Conservation (phyloP, 805 yeast species). For the Saturnispora ahearnii region DNA sequence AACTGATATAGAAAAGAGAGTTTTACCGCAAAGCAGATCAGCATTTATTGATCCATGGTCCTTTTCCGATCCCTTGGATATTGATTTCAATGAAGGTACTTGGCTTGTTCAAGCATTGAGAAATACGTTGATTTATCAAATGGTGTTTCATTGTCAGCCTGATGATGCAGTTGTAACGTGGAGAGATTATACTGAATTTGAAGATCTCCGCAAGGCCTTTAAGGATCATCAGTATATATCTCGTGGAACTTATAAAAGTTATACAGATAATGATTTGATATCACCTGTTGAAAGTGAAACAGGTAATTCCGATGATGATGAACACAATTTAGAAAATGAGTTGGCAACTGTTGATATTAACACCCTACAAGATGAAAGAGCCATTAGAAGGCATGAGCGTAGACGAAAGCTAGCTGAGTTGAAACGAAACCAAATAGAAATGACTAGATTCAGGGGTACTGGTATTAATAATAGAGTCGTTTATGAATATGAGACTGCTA, state of each 20-base stretch:
- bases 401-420: conserved; percentile 23
- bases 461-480: conserved; percentile 12
- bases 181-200: conserved; percentile 75
- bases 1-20: conserved; percentile 29
- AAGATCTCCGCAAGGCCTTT: conserved; percentile 54
- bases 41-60: conserved; percentile 75
- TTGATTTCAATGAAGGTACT: conserved; percentile 72
- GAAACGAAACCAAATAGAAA: conserved; percentile 21
- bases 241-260: conserved; percentile 8
- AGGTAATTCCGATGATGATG: neutral
- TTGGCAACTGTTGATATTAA: neutral
- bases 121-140: conserved; percentile 72
- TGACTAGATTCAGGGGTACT: conserved; percentile 9
- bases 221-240: conserved; percentile 17
- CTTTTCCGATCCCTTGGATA: conserved; percentile 79
- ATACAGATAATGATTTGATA: neutral
- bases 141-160: conserved; percentile 90
- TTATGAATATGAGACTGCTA: conserved; percentile 66
- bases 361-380: neutral
- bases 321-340: neutral
- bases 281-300: neutral
- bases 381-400: conserved; percentile 16
- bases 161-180: conserved; percentile 86
- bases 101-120: conserved; percentile 80
- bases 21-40: conserved; percentile 28